These are phyloP conservation scores for Hemileccinum rubropunctum DNA, from an alignment of 768 basidiomycete species.

Conservation along the genomic window DNA sequence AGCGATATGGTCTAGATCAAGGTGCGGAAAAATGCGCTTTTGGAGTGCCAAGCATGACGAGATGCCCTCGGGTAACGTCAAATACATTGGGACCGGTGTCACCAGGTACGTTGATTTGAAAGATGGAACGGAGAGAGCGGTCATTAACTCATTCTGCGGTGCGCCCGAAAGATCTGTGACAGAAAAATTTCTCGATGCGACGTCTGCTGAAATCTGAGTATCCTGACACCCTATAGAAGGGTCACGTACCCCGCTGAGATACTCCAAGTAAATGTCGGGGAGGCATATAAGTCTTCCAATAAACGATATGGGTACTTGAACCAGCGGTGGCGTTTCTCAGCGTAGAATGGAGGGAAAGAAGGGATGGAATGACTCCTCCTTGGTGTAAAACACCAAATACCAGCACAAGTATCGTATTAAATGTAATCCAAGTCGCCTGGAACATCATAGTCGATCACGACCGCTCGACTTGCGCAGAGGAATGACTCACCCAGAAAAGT, in stretches of 20 bases:
- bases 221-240: background rate
- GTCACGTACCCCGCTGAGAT: slow-evolving; percentile 19
- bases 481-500: slow-evolving; percentile 32
- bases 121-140: slow-evolving; percentile 12
- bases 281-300: slow-evolving; percentile 43
- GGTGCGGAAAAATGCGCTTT: slow-evolving; percentile 34
- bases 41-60: slow-evolving; percentile 25
- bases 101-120: slow-evolving; percentile 26
- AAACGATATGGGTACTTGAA: slow-evolving; percentile 22
- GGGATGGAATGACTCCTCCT: slow-evolving; percentile 41
- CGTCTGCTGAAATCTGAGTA: slow-evolving; percentile 20
- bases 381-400: slow-evolving; percentile 40
- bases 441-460: background rate
- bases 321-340: slow-evolving; percentile 8
- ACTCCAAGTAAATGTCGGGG: slow-evolving; percentile 36
- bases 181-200: slow-evolving; percentile 14
- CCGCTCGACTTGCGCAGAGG: background rate
- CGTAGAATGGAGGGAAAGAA: slow-evolving; percentile 30
- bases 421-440: slow-evolving; percentile 29
- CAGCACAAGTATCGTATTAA: slow-evolving; percentile 28
- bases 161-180: slow-evolving; percentile 33
- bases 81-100: slow-evolving; percentile 29
- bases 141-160: slow-evolving; percentile 12
- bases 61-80: slow-evolving; percentile 13
- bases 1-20: slow-evolving; percentile 37